A percentile compares a stretch with the other conserved stretches of the same genome.
Evolutionary conservation across 2,329 filamentous ascomycete species (phyloP).

Genomic region (Aureobasidium vineae): DNA sequence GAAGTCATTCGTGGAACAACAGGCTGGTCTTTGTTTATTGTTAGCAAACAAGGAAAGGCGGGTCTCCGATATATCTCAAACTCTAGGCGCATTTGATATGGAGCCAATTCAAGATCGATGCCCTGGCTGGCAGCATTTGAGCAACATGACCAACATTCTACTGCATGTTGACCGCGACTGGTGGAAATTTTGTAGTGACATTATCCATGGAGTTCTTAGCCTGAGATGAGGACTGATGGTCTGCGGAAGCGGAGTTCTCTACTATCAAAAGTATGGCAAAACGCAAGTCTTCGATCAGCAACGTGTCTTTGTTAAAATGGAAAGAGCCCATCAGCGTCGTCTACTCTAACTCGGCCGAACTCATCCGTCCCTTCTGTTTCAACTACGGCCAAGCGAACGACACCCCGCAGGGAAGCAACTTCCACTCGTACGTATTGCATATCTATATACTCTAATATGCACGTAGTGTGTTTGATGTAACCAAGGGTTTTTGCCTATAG

Average conservation of each 20-base stretch:
- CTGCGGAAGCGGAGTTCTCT: not conserved
- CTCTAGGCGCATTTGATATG: slow-evolving; percentile 20
- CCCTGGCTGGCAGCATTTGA: slow-evolving; percentile 3
- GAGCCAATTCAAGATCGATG: slow-evolving; percentile 19
- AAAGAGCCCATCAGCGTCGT: not conserved
- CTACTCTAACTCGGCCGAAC: slow-evolving; percentile 20
- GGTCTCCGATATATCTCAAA: slow-evolving; percentile 16
- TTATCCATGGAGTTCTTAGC: not conserved
- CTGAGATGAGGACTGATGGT: not conserved
- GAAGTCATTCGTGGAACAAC: not conserved
- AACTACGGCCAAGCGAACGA: slow-evolving; percentile 20
- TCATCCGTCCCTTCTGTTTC: slow-evolving; percentile 16
- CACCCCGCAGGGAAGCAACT: not conserved
- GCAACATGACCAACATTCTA: not conserved
- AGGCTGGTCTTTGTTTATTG: slow-evolving; percentile 1
- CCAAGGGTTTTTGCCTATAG: slow-evolving; percentile 7
- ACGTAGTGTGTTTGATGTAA: slow-evolving; percentile 10
- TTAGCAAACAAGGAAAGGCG: slow-evolving; percentile 9
- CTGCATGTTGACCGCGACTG: not conserved
- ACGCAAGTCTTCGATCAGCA: not conserved
- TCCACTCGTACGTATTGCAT: slow-evolving; percentile 9
- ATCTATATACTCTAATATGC: slow-evolving; percentile 15
- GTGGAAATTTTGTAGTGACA: not conserved
- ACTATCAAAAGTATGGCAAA: slow-evolving; percentile 16
- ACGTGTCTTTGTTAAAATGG: not conserved